A percentile compares a stretch with the other conserved stretches of the same genome.
Conservation (phyloP, 331 rosid genomes). For the Ulmus americana region DNA sequence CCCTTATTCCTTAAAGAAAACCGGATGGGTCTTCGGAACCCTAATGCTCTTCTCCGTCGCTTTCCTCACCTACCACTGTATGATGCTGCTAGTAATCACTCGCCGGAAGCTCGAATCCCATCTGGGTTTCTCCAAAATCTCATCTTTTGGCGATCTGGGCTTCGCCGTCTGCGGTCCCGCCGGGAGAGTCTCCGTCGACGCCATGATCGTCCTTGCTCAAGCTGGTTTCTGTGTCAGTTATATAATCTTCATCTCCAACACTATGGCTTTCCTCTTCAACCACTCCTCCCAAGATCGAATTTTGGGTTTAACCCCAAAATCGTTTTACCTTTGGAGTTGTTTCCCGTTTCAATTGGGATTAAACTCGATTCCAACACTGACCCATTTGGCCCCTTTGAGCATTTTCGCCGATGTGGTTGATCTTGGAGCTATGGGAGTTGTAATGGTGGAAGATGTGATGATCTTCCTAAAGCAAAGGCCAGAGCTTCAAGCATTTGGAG, state of each 20-base stretch:
- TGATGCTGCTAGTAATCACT: slow-evolving; percentile 47
- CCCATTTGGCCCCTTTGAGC: slow-evolving; percentile 75
- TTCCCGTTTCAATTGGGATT: slow-evolving; percentile 72
- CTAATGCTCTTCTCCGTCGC: slow-evolving; percentile 43
- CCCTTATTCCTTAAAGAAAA: slow-evolving; percentile 48
- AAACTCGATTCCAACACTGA: slow-evolving; percentile 61
- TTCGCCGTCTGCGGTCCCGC: slow-evolving; percentile 34
- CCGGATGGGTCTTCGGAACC: slow-evolving; percentile 43
- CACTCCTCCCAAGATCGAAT: slow-evolving; percentile 12
- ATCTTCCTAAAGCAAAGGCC: slow-evolving; percentile 43
- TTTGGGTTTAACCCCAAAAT: slow-evolving; percentile 42
- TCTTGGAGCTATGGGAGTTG: slow-evolving; percentile 63
- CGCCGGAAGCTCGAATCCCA: slow-evolving; percentile 43
- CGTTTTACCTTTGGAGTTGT: slow-evolving; percentile 55
- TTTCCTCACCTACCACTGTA: slow-evolving; percentile 36
- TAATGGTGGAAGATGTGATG: slow-evolving; percentile 61
- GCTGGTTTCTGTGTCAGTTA: slow-evolving; percentile 47
- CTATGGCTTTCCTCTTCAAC: slow-evolving; percentile 30
- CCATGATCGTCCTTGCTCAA: slow-evolving; percentile 35
- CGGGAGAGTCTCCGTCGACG: slow-evolving; percentile 40
- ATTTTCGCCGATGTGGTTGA: slow-evolving; percentile 67
- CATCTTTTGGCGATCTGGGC: slow-evolving; percentile 48
- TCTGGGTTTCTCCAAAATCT: slow-evolving; percentile 26
- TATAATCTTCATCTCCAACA: slow-evolving; percentile 42
- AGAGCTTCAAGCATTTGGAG: slow-evolving; percentile 45